phyloP scores from a whole-genome alignment of 164 flowering plant genomes.

The Berberis vulgaris region DNA sequence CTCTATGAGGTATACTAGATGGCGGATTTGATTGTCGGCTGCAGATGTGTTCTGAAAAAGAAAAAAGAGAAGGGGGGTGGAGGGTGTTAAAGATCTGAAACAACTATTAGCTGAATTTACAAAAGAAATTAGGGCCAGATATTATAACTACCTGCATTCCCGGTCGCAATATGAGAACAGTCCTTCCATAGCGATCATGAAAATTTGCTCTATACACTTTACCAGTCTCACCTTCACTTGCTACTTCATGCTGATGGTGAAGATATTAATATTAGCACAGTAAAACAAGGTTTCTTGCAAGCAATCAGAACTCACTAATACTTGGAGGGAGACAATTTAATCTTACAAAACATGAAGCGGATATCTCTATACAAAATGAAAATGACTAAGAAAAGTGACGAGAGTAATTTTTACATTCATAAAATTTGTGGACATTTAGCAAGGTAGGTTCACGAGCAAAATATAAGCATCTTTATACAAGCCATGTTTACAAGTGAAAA shows the following conservation, averaged over 20 bases:
- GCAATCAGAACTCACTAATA: too few relatives aligned
- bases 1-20: conserved; percentile 82
- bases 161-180: conserved; percentile 87
- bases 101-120: not conserved
- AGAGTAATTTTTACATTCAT: too few relatives aligned
- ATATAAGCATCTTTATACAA: too few relatives aligned
- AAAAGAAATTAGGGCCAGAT: not conserved
- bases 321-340: too few relatives aligned
- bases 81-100: not conserved
- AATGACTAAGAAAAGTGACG: too few relatives aligned
- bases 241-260: conserved; percentile 58
- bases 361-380: too few relatives aligned
- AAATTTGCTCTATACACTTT: conserved; percentile 75
- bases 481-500: too few relatives aligned
- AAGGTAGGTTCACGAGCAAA: too few relatives aligned
- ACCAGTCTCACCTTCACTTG: conserved; percentile 86
- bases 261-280: not conserved
- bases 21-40: conserved; percentile 68
- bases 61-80: not conserved
- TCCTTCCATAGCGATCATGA: conserved; percentile 66
- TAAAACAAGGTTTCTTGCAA: not conserved
- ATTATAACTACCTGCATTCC: conserved; percentile 34
- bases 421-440: too few relatives aligned
- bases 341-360: too few relatives aligned
- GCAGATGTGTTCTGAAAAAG: conserved; percentile 66